phyloP scores from a whole-genome alignment of 768 basidiomycete species.

The Mycena haematopus region DNA sequence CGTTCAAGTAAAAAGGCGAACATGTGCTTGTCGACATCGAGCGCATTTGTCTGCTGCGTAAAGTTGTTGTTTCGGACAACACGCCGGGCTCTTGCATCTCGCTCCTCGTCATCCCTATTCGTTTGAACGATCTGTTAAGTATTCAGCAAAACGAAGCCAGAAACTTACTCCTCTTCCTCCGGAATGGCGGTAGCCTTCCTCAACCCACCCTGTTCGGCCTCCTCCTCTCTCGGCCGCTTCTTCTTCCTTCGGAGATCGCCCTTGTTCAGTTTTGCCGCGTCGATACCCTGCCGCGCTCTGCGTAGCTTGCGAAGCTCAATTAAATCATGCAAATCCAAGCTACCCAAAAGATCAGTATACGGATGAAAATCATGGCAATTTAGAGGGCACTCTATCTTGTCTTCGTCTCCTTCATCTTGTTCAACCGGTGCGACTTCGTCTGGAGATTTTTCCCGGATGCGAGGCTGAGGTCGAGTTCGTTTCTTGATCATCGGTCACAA shows the following conservation, averaged over 20 bases:
- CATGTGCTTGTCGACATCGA: conserved; percentile 99
- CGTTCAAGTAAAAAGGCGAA: conserved; percentile 44
- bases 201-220: conserved; percentile 61
- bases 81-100: conserved; percentile 72
- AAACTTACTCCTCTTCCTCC: conserved; percentile 69
- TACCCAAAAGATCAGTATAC: neutral
- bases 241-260: conserved; percentile 82
- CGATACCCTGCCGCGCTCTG: conserved; percentile 81
- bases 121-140: conserved; percentile 1
- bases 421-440: conserved; percentile 45
- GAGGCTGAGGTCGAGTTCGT: conserved; percentile 69
- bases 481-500: conserved; percentile 68
- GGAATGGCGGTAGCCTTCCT: conserved; percentile 46
- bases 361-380: neutral
- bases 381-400: conserved; percentile 43
- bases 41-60: conserved; percentile 93
- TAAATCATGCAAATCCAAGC: conserved; percentile 42
- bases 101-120: conserved; percentile 64
- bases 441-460: conserved; percentile 56
- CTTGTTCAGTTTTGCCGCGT: conserved; percentile 80
- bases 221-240: conserved; percentile 57
- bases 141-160: neutral
- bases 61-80: conserved; percentile 90
- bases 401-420: conserved; percentile 51
- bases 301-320: conserved; percentile 83